Percentiles rank a stretch among this genome's conserved stretches.
Evolutionary conservation across 2,329 filamentous ascomycete genomes (phyloP).

Genomic region (Fusarium beomiforme): DNA sequence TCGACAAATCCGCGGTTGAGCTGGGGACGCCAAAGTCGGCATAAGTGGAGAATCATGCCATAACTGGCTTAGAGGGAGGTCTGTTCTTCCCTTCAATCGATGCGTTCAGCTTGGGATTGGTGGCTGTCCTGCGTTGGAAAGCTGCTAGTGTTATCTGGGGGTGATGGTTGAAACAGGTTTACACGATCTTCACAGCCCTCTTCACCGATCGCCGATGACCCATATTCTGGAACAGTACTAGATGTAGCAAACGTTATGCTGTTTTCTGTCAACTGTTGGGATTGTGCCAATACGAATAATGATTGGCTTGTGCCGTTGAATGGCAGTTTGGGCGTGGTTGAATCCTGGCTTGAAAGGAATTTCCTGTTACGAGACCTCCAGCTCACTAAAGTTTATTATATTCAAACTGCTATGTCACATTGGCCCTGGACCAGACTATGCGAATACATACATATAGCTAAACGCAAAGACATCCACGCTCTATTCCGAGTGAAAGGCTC

Average conservation of each 20-base stretch:
- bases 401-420: background rate
- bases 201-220: background rate
- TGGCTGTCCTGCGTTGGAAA: background rate
- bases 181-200: background rate
- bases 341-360: background rate
- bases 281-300: background rate
- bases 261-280: background rate
- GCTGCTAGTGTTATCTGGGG: background rate
- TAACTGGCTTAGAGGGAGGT: background rate
- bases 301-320: background rate
- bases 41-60: constrained; percentile 3
- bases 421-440: background rate
- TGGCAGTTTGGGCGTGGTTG: background rate
- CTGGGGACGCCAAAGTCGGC: background rate
- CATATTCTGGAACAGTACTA: background rate
- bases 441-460: background rate
- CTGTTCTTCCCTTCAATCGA: background rate
- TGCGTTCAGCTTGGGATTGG: background rate
- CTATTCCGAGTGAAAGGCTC: too few species aligned
- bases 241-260: background rate
- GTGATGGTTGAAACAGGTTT: background rate
- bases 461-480: too few species aligned
- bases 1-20: background rate
- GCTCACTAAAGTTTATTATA: background rate
- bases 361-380: background rate